Base-by-base conservation (phyloP, 2,329 filamentous ascomycete genomes). In the Lachnellula subtilissima region DNA sequence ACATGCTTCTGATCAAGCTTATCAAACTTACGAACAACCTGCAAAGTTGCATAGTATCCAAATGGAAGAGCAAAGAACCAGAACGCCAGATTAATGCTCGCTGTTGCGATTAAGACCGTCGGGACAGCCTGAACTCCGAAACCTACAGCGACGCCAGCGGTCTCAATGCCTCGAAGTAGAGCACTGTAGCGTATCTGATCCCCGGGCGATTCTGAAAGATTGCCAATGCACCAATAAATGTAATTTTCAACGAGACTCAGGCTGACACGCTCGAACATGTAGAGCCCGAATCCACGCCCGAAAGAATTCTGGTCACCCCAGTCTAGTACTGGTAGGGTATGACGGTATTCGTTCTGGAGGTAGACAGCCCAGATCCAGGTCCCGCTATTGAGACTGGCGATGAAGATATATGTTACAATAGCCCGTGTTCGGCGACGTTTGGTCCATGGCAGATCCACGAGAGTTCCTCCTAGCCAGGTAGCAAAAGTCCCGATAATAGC, bases 351-450 rank as follows among this genome's bases (percentile, higher is more conserved):
- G 53, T 77, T 73, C 56, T 79, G 75, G 43, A 78, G 72, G 19
- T 74, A 67, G 28, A 77, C 73, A 4, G 74, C 75, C 73, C 76
- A 79, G 14, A 75, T 74, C 75, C 76, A 79, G 0, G 74, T 76
- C 1, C 72, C 69, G 36, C 70, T 74, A 59, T 77, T 76, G 23
- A 78, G 59, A 7, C 68, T 48, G 0, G 74, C 72, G 15, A 78
- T 75, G 6, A 77, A 55, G 19, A 65, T 57, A 56, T 72, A 78
- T 1, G 74, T 73, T 17, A 62, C 55, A 8, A 74, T 57, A 15
- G 76, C 75, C 15, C 76, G 69, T 4, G 67, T 70, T 57, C 74
- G 72, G 22, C 73, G 69, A 47, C 62, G 70, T 42, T 70, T 72
- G 22, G 65, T 59, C 72, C 76, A 76, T 1, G 68, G 67, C 0